phyloP scores from a whole-genome alignment of 148 eudicot species.

The Chenopodium quinoa region DNA sequence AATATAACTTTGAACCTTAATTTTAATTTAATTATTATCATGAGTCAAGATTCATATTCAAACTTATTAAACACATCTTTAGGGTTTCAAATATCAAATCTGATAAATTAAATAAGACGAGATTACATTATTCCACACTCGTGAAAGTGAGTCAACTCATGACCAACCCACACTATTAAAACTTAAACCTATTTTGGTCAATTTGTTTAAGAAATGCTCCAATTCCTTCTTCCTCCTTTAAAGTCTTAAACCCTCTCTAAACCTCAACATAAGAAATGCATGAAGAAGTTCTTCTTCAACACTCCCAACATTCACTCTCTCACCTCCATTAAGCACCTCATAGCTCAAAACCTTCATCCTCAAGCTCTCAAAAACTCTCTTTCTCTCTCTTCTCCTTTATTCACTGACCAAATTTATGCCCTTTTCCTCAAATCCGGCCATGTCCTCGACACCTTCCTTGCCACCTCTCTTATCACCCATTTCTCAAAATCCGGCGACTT shows the following conservation, averaged over 20 bases:
- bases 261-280: slow-evolving; percentile 28
- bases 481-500: slow-evolving; percentile 51
- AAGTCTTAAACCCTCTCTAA: slow-evolving; percentile 10
- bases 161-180: too few species aligned
- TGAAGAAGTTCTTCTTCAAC: slow-evolving; percentile 38
- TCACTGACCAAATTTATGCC: slow-evolving; percentile 42
- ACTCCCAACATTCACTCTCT: slow-evolving; percentile 4
- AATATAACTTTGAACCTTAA: too few species aligned
- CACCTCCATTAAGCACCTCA: slow-evolving; percentile 29
- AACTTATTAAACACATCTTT: too few species aligned
- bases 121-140: too few species aligned
- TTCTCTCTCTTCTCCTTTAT: slow-evolving; percentile 30
- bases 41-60: too few species aligned
- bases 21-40: too few species aligned
- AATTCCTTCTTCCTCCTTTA: too few species aligned
- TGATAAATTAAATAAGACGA: too few species aligned
- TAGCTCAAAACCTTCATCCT: slow-evolving; percentile 34
- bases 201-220: too few species aligned
- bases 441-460: slow-evolving; percentile 39
- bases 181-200: too few species aligned
- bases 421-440: slow-evolving; percentile 49
- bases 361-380: slow-evolving; percentile 52
- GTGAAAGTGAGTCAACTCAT: too few species aligned
- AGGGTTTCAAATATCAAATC: too few species aligned
- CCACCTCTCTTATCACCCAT: slow-evolving; percentile 54